phyloP scores from a whole-genome alignment of 768 basidiomycete species.

The Clitopilus hobsonii region DNA sequence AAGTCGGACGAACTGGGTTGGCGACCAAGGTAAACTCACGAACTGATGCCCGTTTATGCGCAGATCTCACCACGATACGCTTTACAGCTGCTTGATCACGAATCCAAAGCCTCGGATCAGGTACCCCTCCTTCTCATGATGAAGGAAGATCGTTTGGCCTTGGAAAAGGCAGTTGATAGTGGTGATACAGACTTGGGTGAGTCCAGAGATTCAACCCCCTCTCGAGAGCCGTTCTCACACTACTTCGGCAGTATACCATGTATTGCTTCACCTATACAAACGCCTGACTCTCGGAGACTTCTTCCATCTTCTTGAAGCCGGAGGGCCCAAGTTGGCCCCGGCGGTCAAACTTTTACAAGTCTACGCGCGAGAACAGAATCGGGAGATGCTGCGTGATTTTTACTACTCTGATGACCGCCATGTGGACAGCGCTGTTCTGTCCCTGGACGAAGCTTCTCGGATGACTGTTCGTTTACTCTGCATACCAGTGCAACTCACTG shows the following conservation, averaged over 20 bases:
- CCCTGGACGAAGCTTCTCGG: conserved; percentile 72
- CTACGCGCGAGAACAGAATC: conserved; percentile 85
- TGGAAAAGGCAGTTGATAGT: conserved; percentile 88
- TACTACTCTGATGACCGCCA: conserved; percentile 97
- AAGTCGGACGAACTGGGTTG: conserved; percentile 63
- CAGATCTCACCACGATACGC: neutral
- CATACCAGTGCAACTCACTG: neutral
- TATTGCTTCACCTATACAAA: conserved; percentile 82
- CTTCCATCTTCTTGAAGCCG: conserved; percentile 92
- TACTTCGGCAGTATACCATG: conserved; percentile 87
- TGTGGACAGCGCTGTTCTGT: conserved; percentile 88
- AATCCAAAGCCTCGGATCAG: conserved; percentile 83
- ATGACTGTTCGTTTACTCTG: conserved; percentile 44
- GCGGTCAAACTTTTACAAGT: conserved; percentile 82
- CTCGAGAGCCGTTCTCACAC: neutral
- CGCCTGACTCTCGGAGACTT: conserved; percentile 84
- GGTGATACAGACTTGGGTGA: conserved; percentile 93
- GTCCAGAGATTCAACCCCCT: neutral
- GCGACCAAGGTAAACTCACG: conserved; percentile 67
- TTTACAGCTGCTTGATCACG: conserved; percentile 81
- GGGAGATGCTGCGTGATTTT: conserved; percentile 91
- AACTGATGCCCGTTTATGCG: neutral
- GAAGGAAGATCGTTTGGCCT: conserved; percentile 89
- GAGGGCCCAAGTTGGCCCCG: conserved; percentile 67
- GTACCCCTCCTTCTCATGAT: conserved; percentile 90